Conservation (phyloP, 352 stramenopile genomes). For the Globisporangium barbulae region DNA sequence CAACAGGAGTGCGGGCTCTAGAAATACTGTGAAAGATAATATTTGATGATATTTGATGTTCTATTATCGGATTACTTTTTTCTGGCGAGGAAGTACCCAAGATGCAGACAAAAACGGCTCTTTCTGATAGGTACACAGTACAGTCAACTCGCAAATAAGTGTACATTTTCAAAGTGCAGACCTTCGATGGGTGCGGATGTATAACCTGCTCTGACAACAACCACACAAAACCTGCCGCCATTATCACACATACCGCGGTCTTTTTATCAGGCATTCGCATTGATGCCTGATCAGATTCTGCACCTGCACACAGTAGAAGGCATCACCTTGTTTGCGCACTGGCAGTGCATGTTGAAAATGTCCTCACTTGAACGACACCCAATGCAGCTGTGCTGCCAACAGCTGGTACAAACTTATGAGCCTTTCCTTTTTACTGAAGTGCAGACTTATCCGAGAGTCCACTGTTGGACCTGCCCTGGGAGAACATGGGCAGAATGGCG, state of each 20-base stretch:
- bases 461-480: too few relatives aligned
- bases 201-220: neutral
- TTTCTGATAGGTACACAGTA: conserved; percentile 5
- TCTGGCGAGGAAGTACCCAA: neutral
- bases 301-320: neutral
- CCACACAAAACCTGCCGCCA: neutral
- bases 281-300: neutral
- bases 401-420: too few relatives aligned
- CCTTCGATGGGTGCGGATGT: neutral
- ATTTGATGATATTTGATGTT: neutral
- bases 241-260: neutral
- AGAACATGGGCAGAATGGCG: neutral
- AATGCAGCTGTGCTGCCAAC: too few relatives aligned
- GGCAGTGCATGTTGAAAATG: neutral
- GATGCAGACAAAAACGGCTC: conserved; percentile 4
- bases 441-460: neutral
- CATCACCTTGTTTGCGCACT: neutral
- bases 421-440: neutral
- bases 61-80: neutral
- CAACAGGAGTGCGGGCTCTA: neutral
- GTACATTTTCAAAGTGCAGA: neutral
- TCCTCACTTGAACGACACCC: neutral
- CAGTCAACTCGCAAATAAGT: neutral
- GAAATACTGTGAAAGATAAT: neutral
- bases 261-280: neutral